Evolutionary conservation across 2,329 filamentous ascomycete genomes (phyloP).

Genomic region (Biscogniauxia marginata): DNA sequence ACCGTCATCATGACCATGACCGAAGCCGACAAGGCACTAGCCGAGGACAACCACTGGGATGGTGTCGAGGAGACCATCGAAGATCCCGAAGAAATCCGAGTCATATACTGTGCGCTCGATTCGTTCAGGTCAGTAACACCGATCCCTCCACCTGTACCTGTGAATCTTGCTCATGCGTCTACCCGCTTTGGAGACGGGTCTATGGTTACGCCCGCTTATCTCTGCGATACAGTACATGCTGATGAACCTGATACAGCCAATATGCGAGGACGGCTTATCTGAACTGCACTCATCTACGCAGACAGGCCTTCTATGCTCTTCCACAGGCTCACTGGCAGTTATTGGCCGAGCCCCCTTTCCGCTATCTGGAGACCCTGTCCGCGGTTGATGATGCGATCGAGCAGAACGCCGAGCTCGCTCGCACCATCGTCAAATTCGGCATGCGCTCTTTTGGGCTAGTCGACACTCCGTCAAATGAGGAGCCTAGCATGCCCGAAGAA

Average conservation of each 20-base stretch:
- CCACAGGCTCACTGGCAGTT: constrained; percentile 81
- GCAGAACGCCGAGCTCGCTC: constrained; percentile 78
- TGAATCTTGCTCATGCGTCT: constrained; percentile 4
- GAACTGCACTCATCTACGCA: constrained; percentile 85
- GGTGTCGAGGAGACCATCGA: constrained; percentile 64
- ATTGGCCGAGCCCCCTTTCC: constrained; percentile 78
- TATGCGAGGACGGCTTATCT: constrained; percentile 84
- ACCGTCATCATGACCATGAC: constrained; percentile 19
- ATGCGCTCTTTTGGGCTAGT: constrained; percentile 63
- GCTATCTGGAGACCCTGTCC: constrained; percentile 74
- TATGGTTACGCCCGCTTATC: constrained; percentile 14
- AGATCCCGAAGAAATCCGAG: constrained; percentile 77
- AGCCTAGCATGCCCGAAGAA: constrained; percentile 51
- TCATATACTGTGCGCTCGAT: constrained; percentile 79
- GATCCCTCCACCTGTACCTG: neutral
- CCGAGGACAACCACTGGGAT: constrained; percentile 49
- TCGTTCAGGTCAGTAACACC: constrained; percentile 73
- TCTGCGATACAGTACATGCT: neutral
- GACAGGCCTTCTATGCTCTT: constrained; percentile 90
- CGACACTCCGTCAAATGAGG: constrained; percentile 34
- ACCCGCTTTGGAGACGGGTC: neutral
- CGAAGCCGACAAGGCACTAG: constrained; percentile 3
- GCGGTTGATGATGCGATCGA: constrained; percentile 86
- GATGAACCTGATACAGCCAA: constrained; percentile 53
- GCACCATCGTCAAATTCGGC: constrained; percentile 70